Evolutionary conservation across 331 rosid species (phyloP).

Genomic region (Rhamnella rubrinervis): DNA sequence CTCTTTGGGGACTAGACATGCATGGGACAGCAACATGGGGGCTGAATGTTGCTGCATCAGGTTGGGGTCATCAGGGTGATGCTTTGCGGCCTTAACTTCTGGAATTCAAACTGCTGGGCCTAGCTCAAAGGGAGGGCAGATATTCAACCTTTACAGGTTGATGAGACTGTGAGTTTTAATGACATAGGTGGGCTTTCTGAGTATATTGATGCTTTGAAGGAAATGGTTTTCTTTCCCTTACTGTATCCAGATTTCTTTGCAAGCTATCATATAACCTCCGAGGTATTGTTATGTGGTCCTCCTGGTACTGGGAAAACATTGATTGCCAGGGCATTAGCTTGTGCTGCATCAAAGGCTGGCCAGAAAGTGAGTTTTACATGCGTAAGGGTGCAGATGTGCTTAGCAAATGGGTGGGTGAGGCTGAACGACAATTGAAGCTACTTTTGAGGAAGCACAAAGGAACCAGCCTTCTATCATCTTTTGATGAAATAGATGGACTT

Average conservation of each 20-base stretch:
- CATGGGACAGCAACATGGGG: conserved; percentile 91
- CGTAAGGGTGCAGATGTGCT: conserved; percentile 98
- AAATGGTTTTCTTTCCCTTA: conserved; percentile 96
- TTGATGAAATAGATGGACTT: conserved; percentile 98
- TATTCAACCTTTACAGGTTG: conserved; percentile 95
- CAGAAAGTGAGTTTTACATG: conserved; percentile 98
- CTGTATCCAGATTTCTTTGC: conserved; percentile 96
- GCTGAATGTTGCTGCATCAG: conserved; percentile 93
- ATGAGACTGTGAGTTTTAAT: conserved; percentile 87
- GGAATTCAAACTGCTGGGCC: conserved; percentile 99
- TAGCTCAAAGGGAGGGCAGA: conserved; percentile 99
- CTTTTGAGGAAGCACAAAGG: conserved; percentile 98
- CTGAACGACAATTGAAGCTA: conserved; percentile 93
- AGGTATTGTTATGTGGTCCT: conserved; percentile 93
- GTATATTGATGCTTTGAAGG: conserved; percentile 89
- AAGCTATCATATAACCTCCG: conserved; percentile 97
- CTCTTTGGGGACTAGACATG: conserved; percentile 85
- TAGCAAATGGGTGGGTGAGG: conserved; percentile 99
- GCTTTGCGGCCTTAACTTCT: conserved; percentile 70
- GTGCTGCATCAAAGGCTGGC: conserved; percentile 99
- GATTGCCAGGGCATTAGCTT: conserved; percentile 94
- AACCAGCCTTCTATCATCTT: conserved; percentile 97
- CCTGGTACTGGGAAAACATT: conserved; percentile 98
- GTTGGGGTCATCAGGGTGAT: conserved; percentile 99
- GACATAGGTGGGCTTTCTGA: conserved; percentile 97